Conservation (phyloP, 2,329 filamentous ascomycete species). For the Trichoderma endophyticum region DNA sequence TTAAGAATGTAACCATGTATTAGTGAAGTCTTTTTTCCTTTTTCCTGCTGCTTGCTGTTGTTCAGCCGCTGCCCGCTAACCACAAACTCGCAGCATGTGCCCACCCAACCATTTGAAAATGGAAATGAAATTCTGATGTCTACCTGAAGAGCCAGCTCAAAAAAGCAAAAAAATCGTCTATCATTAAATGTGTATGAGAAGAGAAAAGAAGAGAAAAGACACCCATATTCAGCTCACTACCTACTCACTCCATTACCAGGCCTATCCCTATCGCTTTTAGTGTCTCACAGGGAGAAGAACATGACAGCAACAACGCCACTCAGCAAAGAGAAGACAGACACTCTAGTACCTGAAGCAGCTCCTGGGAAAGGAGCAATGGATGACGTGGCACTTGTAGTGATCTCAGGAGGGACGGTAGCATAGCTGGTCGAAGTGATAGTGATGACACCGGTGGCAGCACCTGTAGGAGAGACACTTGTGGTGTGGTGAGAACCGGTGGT, state of each 20-base stretch:
- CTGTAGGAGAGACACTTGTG: background rate
- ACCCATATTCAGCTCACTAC: background rate
- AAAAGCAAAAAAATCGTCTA: slow-evolving; percentile 9
- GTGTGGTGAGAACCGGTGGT: background rate
- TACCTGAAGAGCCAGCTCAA: background rate
- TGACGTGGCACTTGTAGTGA: background rate
- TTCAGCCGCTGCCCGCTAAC: slow-evolving; percentile 6
- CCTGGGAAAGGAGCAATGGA: slow-evolving; percentile 9
- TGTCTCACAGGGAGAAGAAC: slow-evolving; percentile 9
- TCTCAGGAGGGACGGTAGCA: background rate
- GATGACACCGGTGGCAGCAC: background rate
- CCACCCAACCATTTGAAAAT: background rate
- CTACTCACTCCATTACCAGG: background rate
- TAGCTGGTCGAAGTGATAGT: background rate
- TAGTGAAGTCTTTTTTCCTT: background rate
- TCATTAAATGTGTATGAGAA: slow-evolving; percentile 15
- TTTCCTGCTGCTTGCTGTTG: background rate
- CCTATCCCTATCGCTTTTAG: background rate
- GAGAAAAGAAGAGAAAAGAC: background rate
- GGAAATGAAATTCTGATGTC: background rate
- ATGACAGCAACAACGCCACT: slow-evolving; percentile 6
- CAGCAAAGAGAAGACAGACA: slow-evolving; percentile 6
- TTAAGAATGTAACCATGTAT: slow-evolving; percentile 6
- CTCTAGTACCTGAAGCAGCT: slow-evolving; percentile 1
- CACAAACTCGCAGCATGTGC: background rate